Base-by-base conservation (phyloP, 2,329 filamentous ascomycete species). In the Cryphonectria carpinicola region DNA sequence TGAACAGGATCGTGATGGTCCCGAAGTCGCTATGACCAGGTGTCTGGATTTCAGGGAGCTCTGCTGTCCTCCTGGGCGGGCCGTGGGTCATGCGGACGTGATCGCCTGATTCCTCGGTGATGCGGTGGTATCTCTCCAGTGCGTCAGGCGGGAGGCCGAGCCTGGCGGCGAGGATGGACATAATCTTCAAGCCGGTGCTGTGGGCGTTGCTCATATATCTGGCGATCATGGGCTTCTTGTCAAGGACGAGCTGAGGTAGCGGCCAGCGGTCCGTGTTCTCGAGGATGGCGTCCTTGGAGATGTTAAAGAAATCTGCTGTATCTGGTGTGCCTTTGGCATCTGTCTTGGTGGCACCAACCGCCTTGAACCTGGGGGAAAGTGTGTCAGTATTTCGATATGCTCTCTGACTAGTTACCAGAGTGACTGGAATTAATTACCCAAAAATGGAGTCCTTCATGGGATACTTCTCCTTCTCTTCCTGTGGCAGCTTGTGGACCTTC, bases 1-100 rank as follows among this genome's bases (percentile, higher is more conserved):
- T 82, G 72, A 82, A 82, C 14, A 82, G 76, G 8, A 82, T 73
- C 0, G 80, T 82, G n/a, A 83, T 70, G 62, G 74, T 78, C 35
- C 81, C 81, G 43, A 80, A 81, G 73, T 83, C 81, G 0, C 80
- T 82, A 65, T 83, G 81, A 39, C 77, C 73, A 0, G 66, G 67
- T 5, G 71, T 73, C 67, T 71, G 69, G 67, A 73, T 71, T 68
- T 73, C 73, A 5, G 71, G 71, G 13, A 62, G 58, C 28, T 73
- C 69, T 32, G 65, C 64, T 28, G 67, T 61, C 35, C 11, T 62
- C 25, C 73, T 60, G 7, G 73, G 71, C 28, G 71, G 73, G 4
- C 68, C 73, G 41, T 68, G 66, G 2, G 71, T 72, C 68, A 74
- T 43, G 37, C 73, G 73, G 25, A 74, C 71, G 64, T 74, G 73